Evolutionary conservation across 306 rosid species (phyloP), one percentile per base, ranked within the genome.

Genomic region (Quercus ilex): DNA sequence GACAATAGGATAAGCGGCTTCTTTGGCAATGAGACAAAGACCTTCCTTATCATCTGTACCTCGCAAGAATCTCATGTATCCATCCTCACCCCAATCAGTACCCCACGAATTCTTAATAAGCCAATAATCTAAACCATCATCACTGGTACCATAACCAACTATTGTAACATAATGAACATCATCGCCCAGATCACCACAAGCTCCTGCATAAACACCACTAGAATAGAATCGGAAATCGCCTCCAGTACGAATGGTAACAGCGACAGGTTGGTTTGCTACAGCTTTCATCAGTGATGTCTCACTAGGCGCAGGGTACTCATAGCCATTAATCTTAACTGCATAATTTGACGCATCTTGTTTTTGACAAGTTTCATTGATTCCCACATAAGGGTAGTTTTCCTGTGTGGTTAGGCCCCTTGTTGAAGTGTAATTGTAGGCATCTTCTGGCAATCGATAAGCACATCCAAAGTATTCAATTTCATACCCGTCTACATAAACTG

Each of bases 71-170:
- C 84, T 84, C 15, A 80, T 67, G 53, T 84, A 84, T 1, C 87
- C 87, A 26, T 76, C 20, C 51, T 84, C 87, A 65, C 84, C 84
- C 84, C 76, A 55, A 15, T 28, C 2, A 53, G 41, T 65, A 20
- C 33, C 86, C 86, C 86, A 83, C 20, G 83, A 79, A 71, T 83
- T 80, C 79, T 84, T 84, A 35, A 84, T 76, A 1, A 84, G 13
- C 81, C 46, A 55, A 25, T 55, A 78, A n/a, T 69, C 2, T 0
- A 69, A 35, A 3, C 70, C 81, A 55, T 69, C 43, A 15, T 70
- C 51, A 26, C 58, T 33, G 12, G 15, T 28, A 1, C 71, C 71
- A 57, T 69, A 69, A 1, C 81, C 81, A 21, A 78, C 59, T 35
- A 33, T 57, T 1, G 59, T 3, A 56, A 63, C 72, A 46, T 26